Evolutionary conservation across 768 basidiomycete genomes (phyloP).

Genomic region (Kwoniella pini): DNA sequence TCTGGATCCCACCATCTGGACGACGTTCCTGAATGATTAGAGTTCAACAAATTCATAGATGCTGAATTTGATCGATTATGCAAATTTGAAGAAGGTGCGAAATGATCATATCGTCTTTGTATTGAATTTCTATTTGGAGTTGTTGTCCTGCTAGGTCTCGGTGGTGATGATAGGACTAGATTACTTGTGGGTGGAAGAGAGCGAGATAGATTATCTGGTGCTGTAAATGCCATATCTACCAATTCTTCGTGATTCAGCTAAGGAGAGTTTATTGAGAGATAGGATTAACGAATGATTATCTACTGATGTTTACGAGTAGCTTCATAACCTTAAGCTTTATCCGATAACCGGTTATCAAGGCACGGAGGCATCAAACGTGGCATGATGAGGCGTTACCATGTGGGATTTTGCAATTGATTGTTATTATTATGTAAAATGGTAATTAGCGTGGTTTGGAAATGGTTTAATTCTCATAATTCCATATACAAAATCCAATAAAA

Average conservation of each 20-base stretch:
- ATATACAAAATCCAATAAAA: no score
- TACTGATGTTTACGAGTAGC: no score
- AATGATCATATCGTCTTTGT: background rate
- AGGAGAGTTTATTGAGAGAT: no score
- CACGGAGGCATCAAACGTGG: background rate
- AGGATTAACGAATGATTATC: no score
- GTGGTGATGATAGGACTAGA: background rate
- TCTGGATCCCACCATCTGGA: conserved; percentile 5
- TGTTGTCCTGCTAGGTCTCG: background rate
- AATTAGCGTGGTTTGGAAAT: no score
- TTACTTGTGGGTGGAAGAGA: background rate
- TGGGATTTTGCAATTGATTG: no score
- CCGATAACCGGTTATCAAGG: conserved; percentile 2
- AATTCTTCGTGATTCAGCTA: no score
- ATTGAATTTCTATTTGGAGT: background rate
- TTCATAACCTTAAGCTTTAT: background rate
- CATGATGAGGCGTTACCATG: no score
- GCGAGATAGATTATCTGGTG: background rate
- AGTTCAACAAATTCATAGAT: background rate
- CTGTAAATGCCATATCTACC: no score
- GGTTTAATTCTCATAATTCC: no score
- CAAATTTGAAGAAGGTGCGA: background rate
- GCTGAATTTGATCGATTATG: background rate
- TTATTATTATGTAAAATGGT: no score
- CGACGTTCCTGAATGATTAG: no score